Conservation (phyloP, 495 filamentous ascomycete species). For the Articulospora tetracladia region DNA sequence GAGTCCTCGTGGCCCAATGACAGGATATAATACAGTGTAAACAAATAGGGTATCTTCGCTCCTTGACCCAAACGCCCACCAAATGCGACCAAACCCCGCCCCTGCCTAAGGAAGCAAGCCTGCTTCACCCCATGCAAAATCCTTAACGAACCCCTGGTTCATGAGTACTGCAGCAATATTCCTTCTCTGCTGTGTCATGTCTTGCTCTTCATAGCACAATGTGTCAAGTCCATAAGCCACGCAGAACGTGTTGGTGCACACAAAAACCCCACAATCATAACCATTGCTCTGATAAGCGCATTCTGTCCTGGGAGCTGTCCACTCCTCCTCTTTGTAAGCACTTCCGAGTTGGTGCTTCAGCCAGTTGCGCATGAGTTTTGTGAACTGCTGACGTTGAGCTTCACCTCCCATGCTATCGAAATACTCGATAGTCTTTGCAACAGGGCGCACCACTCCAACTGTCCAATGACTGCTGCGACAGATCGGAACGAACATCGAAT, state of each 20-base stretch:
- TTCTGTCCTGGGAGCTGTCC: constrained; percentile 46
- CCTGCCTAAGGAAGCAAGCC: constrained; percentile 8
- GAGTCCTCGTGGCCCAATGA: not conserved
- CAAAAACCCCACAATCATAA: constrained; percentile 79
- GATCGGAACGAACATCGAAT: constrained; percentile 62
- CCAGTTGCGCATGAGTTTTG: constrained; percentile 47
- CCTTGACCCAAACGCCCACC: not conserved
- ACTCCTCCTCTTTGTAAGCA: constrained; percentile 56
- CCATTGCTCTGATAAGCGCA: constrained; percentile 62
- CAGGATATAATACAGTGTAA: not conserved
- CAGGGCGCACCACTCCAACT: constrained; percentile 65
- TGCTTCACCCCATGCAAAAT: constrained; percentile 30
- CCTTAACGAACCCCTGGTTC: constrained; percentile 56
- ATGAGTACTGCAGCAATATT: constrained; percentile 68
- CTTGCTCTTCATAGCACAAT: constrained; percentile 46
- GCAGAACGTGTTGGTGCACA: constrained; percentile 69
- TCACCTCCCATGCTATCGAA: constrained; percentile 62
- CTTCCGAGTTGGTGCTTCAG: constrained; percentile 54
- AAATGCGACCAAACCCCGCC: not conserved
- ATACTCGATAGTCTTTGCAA: constrained; percentile 61
- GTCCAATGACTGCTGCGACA: constrained; percentile 48
- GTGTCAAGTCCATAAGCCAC: constrained; percentile 62
- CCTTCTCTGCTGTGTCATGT: constrained; percentile 55
- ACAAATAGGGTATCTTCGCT: constrained; percentile 9
- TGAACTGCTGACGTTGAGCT: constrained; percentile 17